Evolutionary conservation across 169 alveolate genomes (phyloP).

Genomic region (Cryptosporidium parvum): DNA sequence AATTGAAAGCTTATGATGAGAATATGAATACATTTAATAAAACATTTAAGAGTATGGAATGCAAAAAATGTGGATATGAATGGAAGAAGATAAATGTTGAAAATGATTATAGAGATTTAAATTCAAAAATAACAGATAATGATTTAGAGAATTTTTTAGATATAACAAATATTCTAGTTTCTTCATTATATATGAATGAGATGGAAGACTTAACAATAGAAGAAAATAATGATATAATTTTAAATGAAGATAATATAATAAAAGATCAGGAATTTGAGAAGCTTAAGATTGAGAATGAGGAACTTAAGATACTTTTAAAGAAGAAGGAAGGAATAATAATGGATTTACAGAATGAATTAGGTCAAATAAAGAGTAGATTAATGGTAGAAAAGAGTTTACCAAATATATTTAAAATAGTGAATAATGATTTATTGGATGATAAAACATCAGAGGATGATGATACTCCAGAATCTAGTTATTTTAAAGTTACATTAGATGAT

Average conservation of each 20-base stretch:
- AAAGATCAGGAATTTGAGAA: conserved; percentile 34
- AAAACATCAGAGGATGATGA: not conserved
- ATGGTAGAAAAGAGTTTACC: conserved; percentile 13
- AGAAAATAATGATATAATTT: not conserved
- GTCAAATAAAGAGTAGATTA: conserved; percentile 22
- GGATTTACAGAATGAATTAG: conserved; percentile 25
- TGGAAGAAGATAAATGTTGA: conserved; percentile 39
- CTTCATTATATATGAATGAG: conserved; percentile 26
- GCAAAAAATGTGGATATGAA: conserved; percentile 63
- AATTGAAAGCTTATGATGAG: conserved; percentile 33
- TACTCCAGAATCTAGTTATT: not conserved
- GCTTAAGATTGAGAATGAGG: conserved; percentile 26
- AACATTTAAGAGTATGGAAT: conserved; percentile 36
- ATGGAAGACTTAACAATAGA: not conserved
- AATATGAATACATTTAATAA: conserved; percentile 31
- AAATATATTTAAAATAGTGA: not conserved
- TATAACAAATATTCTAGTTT: conserved; percentile 40
- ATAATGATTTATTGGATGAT: not conserved
- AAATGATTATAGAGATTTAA: conserved; percentile 9
- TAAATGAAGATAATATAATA: not conserved
- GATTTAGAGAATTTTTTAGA: not conserved
- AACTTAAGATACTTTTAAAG: not conserved
- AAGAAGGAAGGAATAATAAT: conserved; percentile 31
- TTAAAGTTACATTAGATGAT: not conserved
- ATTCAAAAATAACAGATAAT: not conserved